These are phyloP conservation scores for Ruellia speciosa DNA, from an alignment of 305 asterid species.

Conservation along the genomic window DNA sequence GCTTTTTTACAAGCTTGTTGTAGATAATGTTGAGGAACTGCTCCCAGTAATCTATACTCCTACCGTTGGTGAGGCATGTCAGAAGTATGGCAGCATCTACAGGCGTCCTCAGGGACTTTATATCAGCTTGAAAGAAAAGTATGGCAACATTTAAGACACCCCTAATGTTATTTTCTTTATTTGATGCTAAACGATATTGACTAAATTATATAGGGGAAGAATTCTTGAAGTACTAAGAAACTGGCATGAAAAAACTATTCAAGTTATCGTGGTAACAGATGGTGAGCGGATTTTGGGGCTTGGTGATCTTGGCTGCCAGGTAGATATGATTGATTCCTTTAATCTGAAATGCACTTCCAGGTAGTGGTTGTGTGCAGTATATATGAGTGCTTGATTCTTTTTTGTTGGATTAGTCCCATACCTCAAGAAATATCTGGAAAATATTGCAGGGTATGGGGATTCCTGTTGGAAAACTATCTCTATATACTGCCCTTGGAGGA, in stretches of 20 bases:
- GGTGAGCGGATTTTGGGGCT: constrained; percentile 98
- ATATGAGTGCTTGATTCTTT: background rate
- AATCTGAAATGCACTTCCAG: background rate
- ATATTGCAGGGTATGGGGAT: constrained; percentile 88
- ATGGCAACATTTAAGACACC: constrained; percentile 8
- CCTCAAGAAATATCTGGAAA: background rate
- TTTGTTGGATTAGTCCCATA: background rate
- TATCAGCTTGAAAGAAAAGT: constrained; percentile 84
- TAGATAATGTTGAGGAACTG: constrained; percentile 81
- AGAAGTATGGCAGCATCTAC: constrained; percentile 89
- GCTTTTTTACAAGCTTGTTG: constrained; percentile 83
- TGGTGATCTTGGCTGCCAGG: constrained; percentile 99
- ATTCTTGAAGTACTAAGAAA: constrained; percentile 80
- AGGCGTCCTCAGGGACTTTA: constrained; percentile 90
- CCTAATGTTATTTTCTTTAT: constrained; percentile 13
- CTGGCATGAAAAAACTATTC: constrained; percentile 86
- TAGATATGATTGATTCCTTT: constrained; percentile 20
- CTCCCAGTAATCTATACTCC: constrained; percentile 90
- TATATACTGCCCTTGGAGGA: constrained; percentile 96
- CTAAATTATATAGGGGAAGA: constrained; percentile 49
- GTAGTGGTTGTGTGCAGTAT: background rate
- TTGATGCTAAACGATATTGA: constrained; percentile 12
- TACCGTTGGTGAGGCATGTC: constrained; percentile 96
- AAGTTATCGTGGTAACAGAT: constrained; percentile 92
- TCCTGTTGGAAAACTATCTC: constrained; percentile 94